Conservation (phyloP, 495 filamentous ascomycete genomes). For the Penicillium bovifimosum region DNA sequence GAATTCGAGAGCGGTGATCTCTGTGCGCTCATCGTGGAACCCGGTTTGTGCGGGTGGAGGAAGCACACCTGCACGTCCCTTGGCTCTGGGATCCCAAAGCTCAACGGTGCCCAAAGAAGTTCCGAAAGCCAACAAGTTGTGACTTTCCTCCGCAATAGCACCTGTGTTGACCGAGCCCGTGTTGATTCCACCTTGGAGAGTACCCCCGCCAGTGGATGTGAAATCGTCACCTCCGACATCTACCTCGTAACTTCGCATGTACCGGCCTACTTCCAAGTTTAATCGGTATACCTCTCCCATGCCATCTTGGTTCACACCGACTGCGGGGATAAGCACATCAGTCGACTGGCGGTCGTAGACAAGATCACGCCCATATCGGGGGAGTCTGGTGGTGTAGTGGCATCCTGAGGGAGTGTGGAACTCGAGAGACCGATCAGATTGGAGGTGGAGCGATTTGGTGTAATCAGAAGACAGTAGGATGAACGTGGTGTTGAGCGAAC, state of each 20-base stretch:
- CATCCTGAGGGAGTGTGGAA: slow-evolving; percentile 89
- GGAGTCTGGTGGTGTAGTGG: slow-evolving; percentile 81
- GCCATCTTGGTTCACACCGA: slow-evolving; percentile 79
- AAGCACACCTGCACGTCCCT: slow-evolving; percentile 74
- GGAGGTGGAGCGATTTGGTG: slow-evolving; percentile 89
- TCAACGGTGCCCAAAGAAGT: slow-evolving; percentile 95
- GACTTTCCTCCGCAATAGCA: slow-evolving; percentile 82
- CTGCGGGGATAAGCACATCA: slow-evolving; percentile 80
- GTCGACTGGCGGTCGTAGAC: slow-evolving; percentile 79
- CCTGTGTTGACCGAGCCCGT: slow-evolving; percentile 84
- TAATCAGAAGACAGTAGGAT: slow-evolving; percentile 89
- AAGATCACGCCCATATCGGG: slow-evolving; percentile 87
- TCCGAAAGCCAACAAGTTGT: slow-evolving; percentile 89
- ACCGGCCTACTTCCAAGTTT: slow-evolving; percentile 85
- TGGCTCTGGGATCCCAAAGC: slow-evolving; percentile 86
- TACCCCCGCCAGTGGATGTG: slow-evolving; percentile 53
- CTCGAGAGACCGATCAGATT: slow-evolving; percentile 84
- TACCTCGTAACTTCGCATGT: slow-evolving; percentile 74
- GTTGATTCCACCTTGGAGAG: slow-evolving; percentile 77
- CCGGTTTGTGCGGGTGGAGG: slow-evolving; percentile 39
- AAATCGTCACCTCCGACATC: slow-evolving; percentile 82
- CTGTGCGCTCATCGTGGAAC: slow-evolving; percentile 51
- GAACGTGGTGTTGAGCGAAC: slow-evolving; percentile 90
- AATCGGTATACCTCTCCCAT: slow-evolving; percentile 87
- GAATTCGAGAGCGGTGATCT: slow-evolving; percentile 85